phyloP scores from a whole-genome alignment of 2,329 filamentous ascomycete genomes.

The Paraphaeosphaeria minitans region DNA sequence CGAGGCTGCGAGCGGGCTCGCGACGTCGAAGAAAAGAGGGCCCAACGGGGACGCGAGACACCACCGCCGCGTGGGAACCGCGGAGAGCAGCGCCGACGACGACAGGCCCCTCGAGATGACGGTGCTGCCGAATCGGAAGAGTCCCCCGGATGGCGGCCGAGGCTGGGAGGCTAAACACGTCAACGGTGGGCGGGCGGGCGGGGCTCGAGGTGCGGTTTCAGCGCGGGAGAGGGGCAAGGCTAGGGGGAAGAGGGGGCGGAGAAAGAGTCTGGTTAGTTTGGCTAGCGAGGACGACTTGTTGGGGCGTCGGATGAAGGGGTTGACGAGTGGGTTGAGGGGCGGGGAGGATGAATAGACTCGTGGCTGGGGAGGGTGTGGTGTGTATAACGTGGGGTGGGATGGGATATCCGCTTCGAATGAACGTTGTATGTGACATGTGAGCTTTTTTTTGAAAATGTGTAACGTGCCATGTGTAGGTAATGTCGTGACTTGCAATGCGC shows the following conservation, averaged over 20 bases:
- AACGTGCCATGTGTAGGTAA: too few relatives aligned
- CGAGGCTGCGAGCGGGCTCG: conserved; percentile 66
- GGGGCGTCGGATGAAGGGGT: conserved; percentile 54
- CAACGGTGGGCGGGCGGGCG: not conserved
- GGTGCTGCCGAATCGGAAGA: conserved; percentile 30
- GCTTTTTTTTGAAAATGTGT: too few relatives aligned
- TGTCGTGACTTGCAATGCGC: too few relatives aligned
- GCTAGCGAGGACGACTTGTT: conserved; percentile 56
- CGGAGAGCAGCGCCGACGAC: conserved; percentile 73
- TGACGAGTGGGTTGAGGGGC: conserved; percentile 50
- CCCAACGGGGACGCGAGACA: conserved; percentile 40
- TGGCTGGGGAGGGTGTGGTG: too few relatives aligned
- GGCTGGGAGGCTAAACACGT: too few relatives aligned
- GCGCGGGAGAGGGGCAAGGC: conserved; percentile 17
- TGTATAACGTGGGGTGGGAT: too few relatives aligned
- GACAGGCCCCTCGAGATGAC: conserved; percentile 83
- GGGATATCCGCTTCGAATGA: too few relatives aligned
- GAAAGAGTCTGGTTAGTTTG: conserved; percentile 52
- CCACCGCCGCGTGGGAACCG: conserved; percentile 57
- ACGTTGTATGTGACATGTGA: too few relatives aligned
- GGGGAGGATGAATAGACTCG: conserved; percentile 11
- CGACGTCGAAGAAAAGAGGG: conserved; percentile 27
- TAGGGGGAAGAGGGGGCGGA: conserved; percentile 33
- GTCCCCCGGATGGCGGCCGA: too few relatives aligned
- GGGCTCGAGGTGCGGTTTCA: conserved; percentile 15